A percentile compares a stretch with the other conserved stretches of the same genome.
These are phyloP conservation scores for Lasiosphaeria hispida DNA, from an alignment of 495 filamentous ascomycete species.

Conservation along the genomic window DNA sequence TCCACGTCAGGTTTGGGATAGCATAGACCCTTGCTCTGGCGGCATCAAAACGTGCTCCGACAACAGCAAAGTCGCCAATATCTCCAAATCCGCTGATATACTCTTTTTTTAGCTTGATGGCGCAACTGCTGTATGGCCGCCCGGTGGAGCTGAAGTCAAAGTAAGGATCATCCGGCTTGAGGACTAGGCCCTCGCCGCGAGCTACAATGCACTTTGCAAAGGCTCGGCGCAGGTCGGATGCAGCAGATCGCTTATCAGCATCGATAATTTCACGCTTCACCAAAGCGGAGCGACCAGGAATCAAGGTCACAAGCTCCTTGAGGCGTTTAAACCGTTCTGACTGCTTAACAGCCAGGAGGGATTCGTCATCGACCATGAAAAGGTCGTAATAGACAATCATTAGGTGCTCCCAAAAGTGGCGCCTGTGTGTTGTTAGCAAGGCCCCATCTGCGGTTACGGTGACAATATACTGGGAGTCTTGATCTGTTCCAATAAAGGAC, in stretches of 20 bases:
- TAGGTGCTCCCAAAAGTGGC: constrained; percentile 68
- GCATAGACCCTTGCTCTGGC: constrained; percentile 51
- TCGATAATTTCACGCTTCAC: constrained; percentile 61
- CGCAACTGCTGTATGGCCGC: constrained; percentile 45
- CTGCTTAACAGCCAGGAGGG: constrained; percentile 59
- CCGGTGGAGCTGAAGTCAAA: constrained; percentile 52
- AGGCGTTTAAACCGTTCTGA: constrained; percentile 59
- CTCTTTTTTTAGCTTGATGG: constrained; percentile 88
- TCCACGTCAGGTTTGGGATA: constrained; percentile 61
- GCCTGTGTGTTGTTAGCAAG: constrained; percentile 34
- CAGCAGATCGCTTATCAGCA: constrained; percentile 50
- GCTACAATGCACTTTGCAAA: constrained; percentile 65
- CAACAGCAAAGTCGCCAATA: constrained; percentile 73
- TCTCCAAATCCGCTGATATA: constrained; percentile 81
- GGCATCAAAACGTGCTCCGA: constrained; percentile 68
- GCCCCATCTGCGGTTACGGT: neutral
- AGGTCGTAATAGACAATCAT: constrained; percentile 85
- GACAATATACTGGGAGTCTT: constrained; percentile 64
- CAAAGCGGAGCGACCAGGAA: constrained; percentile 58
- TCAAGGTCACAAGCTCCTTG: constrained; percentile 52
- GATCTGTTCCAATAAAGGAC: constrained; percentile 59
- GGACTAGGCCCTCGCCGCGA: constrained; percentile 70
- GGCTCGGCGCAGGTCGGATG: constrained; percentile 51
- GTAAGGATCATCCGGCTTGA: constrained; percentile 83
- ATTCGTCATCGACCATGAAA: constrained; percentile 66